Percentiles rank a stretch among this genome's conserved stretches.
Conservation (phyloP, 1,139 yeast species). For the Zygoascus meyerae region DNA sequence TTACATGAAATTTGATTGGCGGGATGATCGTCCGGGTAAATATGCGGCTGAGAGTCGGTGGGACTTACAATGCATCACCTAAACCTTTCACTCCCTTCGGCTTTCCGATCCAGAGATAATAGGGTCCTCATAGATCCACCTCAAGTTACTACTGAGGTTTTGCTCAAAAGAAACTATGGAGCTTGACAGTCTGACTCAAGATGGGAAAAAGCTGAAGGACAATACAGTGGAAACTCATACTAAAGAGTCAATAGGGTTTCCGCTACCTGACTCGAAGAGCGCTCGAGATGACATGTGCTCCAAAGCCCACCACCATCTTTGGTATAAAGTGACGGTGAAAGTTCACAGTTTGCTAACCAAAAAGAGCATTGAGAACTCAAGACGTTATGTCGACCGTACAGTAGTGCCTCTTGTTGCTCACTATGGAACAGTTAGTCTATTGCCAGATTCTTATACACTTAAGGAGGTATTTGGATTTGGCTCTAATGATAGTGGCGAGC, state of each 20-base stretch:
- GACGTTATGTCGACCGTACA: constrained; percentile 15
- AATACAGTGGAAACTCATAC: background rate
- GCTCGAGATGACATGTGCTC: constrained; percentile 4
- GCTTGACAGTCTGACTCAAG: background rate
- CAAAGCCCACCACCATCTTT: constrained; percentile 6
- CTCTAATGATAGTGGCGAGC: background rate
- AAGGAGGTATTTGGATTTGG: constrained; percentile 10
- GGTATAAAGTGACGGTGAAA: constrained; percentile 16
- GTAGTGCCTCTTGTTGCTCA: constrained; percentile 18
- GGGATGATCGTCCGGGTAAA: constrained; percentile 4
- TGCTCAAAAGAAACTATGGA: constrained; percentile 1
- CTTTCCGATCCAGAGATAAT: too few relatives aligned
- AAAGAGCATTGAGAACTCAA: constrained; percentile 13
- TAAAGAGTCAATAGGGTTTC: background rate
- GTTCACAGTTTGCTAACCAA: constrained; percentile 15
- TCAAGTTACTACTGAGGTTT: too few relatives aligned
- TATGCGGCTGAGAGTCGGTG: background rate
- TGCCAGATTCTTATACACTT: constrained; percentile 17
- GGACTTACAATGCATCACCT: too few relatives aligned
- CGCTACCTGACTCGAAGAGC: too few relatives aligned
- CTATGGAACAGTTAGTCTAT: constrained; percentile 14
- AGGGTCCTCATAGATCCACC: too few relatives aligned
- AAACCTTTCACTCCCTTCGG: too few relatives aligned
- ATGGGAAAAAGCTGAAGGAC: background rate
- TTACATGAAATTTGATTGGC: constrained; percentile 8